Evolutionary conservation across 495 filamentous ascomycete genomes (phyloP).

Genomic region (Delitschia confertaspora): DNA sequence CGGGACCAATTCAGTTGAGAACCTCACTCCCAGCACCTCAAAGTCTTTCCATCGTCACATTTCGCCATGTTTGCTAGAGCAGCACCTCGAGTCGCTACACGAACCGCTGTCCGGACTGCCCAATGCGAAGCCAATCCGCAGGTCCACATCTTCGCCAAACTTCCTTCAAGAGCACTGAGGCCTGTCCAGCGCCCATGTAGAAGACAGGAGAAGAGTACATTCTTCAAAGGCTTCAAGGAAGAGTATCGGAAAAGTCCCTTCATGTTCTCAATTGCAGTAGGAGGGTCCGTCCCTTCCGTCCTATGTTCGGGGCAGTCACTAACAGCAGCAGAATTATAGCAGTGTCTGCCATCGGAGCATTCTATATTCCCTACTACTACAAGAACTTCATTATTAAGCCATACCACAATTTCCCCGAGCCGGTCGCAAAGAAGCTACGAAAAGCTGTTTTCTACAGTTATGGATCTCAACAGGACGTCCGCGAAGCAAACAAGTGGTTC

Average conservation of each 20-base stretch:
- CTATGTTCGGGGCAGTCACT: background rate
- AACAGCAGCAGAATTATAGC: slow-evolving; percentile 35
- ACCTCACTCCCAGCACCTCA: too few species aligned
- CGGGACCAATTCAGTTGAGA: too few species aligned
- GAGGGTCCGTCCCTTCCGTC: slow-evolving; percentile 12
- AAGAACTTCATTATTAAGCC: slow-evolving; percentile 51
- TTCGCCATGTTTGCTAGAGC: slow-evolving; percentile 21
- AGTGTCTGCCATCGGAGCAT: slow-evolving; percentile 40
- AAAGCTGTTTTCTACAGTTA: slow-evolving; percentile 71
- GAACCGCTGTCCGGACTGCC: slow-evolving; percentile 4
- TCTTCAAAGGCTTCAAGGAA: slow-evolving; percentile 10
- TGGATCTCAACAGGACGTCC: slow-evolving; percentile 53
- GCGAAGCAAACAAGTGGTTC: slow-evolving; percentile 71
- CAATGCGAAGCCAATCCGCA: slow-evolving; percentile 16
- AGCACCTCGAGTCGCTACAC: slow-evolving; percentile 11
- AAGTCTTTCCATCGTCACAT: too few species aligned
- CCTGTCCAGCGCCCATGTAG: slow-evolving; percentile 10
- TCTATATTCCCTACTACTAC: slow-evolving; percentile 56
- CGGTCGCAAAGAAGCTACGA: slow-evolving; percentile 73
- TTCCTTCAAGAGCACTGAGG: slow-evolving; percentile 11
- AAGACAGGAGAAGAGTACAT: slow-evolving; percentile 13
- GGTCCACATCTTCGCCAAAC: slow-evolving; percentile 14
- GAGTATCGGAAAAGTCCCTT: slow-evolving; percentile 18
- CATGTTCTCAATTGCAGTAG: slow-evolving; percentile 30
- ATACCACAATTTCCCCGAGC: slow-evolving; percentile 70